Conservation (phyloP, 78 protist genomes). For the Pelomyxa schiedti region DNA sequence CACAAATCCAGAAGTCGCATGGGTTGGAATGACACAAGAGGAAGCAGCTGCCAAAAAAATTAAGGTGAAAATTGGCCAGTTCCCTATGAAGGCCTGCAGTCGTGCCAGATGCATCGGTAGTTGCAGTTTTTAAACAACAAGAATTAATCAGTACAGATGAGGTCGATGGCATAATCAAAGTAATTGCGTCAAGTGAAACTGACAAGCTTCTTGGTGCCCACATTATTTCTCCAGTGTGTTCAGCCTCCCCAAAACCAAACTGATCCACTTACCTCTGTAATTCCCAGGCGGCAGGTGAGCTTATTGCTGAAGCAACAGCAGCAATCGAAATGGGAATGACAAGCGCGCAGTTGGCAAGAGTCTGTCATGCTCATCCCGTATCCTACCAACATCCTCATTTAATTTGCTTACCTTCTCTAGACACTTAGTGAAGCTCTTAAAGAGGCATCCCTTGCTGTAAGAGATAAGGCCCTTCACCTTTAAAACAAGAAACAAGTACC, state of each 20-base stretch:
- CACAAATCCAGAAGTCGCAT: slow-evolving; percentile 99
- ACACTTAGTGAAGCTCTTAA: too few relatives aligned
- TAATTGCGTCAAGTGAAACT: background rate
- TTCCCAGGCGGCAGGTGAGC: slow-evolving; percentile 71
- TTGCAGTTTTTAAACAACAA: background rate
- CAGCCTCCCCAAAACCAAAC: slow-evolving; percentile 48
- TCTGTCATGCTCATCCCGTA: slow-evolving; percentile 97
- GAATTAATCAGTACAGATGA: background rate
- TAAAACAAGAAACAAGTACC: too few relatives aligned
- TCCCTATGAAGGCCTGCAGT: slow-evolving; percentile 95
- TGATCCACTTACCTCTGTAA: background rate
- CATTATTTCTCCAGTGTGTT: slow-evolving; percentile 87
- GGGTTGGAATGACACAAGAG: slow-evolving; percentile 97
- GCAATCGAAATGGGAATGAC: slow-evolving; percentile 92
- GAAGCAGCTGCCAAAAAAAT: slow-evolving; percentile 73
- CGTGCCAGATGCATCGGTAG: slow-evolving; percentile 82
- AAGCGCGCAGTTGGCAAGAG: slow-evolving; percentile 85
- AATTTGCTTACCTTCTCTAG: too few relatives aligned
- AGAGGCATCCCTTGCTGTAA: too few relatives aligned
- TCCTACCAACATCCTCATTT: too few relatives aligned
- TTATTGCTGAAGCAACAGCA: slow-evolving; percentile 83
- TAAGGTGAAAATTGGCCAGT: slow-evolving; percentile 74
- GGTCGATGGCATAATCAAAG: background rate
- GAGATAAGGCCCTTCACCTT: too few relatives aligned
- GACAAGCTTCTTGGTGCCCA: slow-evolving; percentile 5